Conservation (phyloP, 2,329 filamentous ascomycete genomes). For the Fusarium sp. region DNA sequence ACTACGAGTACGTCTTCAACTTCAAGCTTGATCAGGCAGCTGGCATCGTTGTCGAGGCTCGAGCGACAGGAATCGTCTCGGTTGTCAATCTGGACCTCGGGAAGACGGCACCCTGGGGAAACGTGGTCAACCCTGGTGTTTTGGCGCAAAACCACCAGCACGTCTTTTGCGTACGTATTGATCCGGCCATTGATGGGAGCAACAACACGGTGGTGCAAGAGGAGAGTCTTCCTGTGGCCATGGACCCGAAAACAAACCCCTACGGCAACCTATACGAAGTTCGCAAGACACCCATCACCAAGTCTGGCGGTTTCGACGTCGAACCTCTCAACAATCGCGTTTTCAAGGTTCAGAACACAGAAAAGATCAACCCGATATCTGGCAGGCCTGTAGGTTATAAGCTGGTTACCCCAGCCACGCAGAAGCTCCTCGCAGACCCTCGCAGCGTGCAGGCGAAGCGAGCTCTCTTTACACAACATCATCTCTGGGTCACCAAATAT, state of each 20-base stretch:
- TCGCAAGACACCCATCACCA: constrained; percentile 59
- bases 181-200: constrained; percentile 72
- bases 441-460: constrained; percentile 54
- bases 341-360: constrained; percentile 63
- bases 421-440: constrained; percentile 55
- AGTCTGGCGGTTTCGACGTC: constrained; percentile 59
- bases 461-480: constrained; percentile 57
- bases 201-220: constrained; percentile 64
- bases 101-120: constrained; percentile 66
- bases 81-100: constrained; percentile 70
- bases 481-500: constrained; percentile 61
- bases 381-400: constrained; percentile 62
- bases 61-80: constrained; percentile 75
- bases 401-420: constrained; percentile 54
- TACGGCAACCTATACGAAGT: constrained; percentile 60
- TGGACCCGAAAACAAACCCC: constrained; percentile 57
- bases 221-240: constrained; percentile 57
- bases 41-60: constrained; percentile 70
- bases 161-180: constrained; percentile 73
- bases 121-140: constrained; percentile 72
- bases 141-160: constrained; percentile 79
- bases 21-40: constrained; percentile 72
- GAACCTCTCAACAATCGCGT: constrained; percentile 61
- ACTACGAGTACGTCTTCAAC: constrained; percentile 74
- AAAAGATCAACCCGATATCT: constrained; percentile 56